These are phyloP conservation scores for Tinospora cordifolia DNA, from an alignment of 164 flowering plant species.

Conservation along the genomic window DNA sequence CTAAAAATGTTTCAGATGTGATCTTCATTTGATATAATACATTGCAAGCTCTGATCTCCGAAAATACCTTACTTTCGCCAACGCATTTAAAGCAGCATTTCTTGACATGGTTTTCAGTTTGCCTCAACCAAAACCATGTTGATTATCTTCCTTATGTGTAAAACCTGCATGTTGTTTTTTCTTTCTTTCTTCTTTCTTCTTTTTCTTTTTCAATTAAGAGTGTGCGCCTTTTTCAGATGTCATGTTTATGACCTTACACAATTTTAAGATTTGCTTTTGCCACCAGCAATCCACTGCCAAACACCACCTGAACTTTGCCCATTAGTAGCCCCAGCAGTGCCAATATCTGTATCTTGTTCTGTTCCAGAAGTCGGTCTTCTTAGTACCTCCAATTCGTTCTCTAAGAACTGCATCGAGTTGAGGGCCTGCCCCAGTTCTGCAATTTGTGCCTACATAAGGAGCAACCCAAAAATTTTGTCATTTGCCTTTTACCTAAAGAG, in stretches of 20 bases:
- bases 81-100: not conserved
- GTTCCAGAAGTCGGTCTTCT: constrained; percentile 48
- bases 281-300: constrained; percentile 78
- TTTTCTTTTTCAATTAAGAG: too few relatives aligned
- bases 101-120: not conserved
- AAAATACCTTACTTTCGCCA: not conserved
- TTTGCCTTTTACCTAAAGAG: not conserved
- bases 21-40: not conserved
- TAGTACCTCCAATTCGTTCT: constrained; percentile 62
- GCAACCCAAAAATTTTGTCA: not conserved
- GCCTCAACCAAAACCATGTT: constrained; percentile 6
- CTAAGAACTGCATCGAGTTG: constrained; percentile 52
- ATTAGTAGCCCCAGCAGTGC: constrained; percentile 22
- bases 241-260: constrained; percentile 2
- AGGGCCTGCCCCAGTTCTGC: constrained; percentile 56
- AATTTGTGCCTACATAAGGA: constrained; percentile 64
- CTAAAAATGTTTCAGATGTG: not conserved
- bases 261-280: constrained; percentile 11
- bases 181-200: too few relatives aligned
- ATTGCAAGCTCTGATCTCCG: not conserved
- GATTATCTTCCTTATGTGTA: not conserved
- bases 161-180: not conserved
- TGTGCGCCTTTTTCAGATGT: not conserved
- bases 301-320: constrained; percentile 72
- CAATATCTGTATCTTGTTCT: constrained; percentile 51